Conservation (phyloP, 75 land plant species). For the Sequoia sempervirens region DNA sequence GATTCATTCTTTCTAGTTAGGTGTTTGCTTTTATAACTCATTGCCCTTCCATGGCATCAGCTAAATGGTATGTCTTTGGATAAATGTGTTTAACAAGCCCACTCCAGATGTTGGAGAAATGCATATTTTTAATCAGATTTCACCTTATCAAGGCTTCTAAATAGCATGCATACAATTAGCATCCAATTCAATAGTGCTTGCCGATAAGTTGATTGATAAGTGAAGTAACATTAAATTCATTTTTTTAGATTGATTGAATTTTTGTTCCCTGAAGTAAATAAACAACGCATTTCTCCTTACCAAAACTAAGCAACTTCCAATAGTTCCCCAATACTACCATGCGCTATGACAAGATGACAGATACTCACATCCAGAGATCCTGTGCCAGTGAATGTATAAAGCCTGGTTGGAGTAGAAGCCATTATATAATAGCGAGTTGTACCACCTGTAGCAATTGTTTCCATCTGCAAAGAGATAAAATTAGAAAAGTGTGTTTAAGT, state of each 20-base stretch:
- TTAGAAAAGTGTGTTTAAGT: neutral
- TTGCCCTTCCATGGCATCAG: neutral
- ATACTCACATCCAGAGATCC: slow-evolving; percentile 75
- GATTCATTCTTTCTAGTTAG: neutral
- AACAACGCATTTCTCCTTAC: too few relatives aligned
- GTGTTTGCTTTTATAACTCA: neutral
- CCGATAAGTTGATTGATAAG: neutral
- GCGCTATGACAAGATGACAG: neutral
- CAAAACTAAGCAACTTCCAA: neutral
- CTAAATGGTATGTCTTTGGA: neutral
- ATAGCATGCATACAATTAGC: neutral
- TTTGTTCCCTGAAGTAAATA: too few relatives aligned
- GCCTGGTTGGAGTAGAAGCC: slow-evolving; percentile 88
- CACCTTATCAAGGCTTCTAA: neutral
- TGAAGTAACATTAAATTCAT: neutral
- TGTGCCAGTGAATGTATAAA: slow-evolving; percentile 80
- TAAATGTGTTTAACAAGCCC: neutral
- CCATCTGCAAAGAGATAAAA: slow-evolving; percentile 64
- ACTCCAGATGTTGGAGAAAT: neutral
- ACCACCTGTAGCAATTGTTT: slow-evolving; percentile 48
- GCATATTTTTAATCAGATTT: neutral
- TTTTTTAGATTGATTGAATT: too few relatives aligned
- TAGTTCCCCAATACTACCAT: neutral
- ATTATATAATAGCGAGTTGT: slow-evolving; percentile 79
- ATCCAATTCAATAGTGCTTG: neutral